Conservation (phyloP, 768 basidiomycete species). For the Phylloporus sp. region DNA sequence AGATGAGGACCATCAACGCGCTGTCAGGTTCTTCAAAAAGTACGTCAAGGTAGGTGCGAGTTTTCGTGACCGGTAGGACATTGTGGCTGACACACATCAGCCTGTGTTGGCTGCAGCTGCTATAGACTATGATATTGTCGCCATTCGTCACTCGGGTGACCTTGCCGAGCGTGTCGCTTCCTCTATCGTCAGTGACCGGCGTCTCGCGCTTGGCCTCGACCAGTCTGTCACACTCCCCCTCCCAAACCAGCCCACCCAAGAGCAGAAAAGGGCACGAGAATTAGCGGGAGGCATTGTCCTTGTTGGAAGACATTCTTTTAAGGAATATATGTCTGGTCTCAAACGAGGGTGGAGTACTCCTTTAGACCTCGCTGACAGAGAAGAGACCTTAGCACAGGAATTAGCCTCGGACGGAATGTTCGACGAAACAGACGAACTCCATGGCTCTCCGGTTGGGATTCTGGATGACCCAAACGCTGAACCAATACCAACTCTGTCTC, state of each 20-base stretch:
- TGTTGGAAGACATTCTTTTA: slow-evolving; percentile 85
- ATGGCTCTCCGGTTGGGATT: slow-evolving; percentile 23
- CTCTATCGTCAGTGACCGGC: slow-evolving; percentile 65
- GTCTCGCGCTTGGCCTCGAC: slow-evolving; percentile 64
- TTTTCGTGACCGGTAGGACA: slow-evolving; percentile 4
- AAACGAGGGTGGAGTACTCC: slow-evolving; percentile 80
- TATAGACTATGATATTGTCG: slow-evolving; percentile 83
- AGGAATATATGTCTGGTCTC: slow-evolving; percentile 91
- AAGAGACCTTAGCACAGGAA: slow-evolving; percentile 63
- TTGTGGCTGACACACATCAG: slow-evolving; percentile 39
- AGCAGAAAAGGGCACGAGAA: slow-evolving; percentile 52
- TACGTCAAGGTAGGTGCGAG: slow-evolving; percentile 82
- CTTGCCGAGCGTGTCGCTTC: slow-evolving; percentile 74
- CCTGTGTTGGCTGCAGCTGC: slow-evolving; percentile 93
- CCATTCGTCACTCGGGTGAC: slow-evolving; percentile 82
- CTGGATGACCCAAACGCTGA: slow-evolving; percentile 32
- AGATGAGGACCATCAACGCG: slow-evolving; percentile 86
- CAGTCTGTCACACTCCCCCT: slow-evolving; percentile 38
- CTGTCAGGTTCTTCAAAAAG: slow-evolving; percentile 87
- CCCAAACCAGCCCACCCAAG: slow-evolving; percentile 49
- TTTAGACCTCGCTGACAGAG: slow-evolving; percentile 62
- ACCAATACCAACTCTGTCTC: slow-evolving; percentile 40
- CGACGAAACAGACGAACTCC: slow-evolving; percentile 54
- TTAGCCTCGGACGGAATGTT: slow-evolving; percentile 74
- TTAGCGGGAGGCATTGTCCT: slow-evolving; percentile 83